Conservation (phyloP, 2,329 filamentous ascomycete genomes). For the Hirsutella thompsonii region DNA sequence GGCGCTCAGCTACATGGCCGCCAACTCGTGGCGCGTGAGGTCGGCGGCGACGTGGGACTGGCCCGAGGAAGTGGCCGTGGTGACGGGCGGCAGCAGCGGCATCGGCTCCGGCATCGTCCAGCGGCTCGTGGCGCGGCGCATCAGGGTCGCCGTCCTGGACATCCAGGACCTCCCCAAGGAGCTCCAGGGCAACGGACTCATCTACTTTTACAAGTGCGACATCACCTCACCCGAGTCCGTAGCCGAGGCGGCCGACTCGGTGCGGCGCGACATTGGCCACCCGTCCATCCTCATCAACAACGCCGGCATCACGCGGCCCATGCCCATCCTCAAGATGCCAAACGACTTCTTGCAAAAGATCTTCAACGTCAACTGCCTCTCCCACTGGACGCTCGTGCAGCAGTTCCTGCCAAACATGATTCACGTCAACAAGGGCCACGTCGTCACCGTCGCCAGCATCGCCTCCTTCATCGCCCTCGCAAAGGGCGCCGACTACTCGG, state of each 20-base stretch:
- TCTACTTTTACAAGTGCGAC: conserved; percentile 24
- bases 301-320: conserved; percentile 47
- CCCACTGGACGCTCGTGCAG: conserved; percentile 50
- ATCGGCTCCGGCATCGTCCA: conserved; percentile 24
- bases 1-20: conserved; percentile 13
- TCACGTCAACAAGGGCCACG: conserved; percentile 51
- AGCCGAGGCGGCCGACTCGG: conserved; percentile 22
- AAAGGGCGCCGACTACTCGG: conserved; percentile 51
- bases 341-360: conserved; percentile 46
- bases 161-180: conserved; percentile 24
- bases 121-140: conserved; percentile 22
- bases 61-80: conserved; percentile 26
- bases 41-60: conserved; percentile 17
- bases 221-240: conserved; percentile 30
- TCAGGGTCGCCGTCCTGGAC: conserved; percentile 59
- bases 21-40: conserved; percentile 15
- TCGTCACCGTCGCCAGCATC: conserved; percentile 57
- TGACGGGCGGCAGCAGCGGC: conserved; percentile 30
- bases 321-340: conserved; percentile 42
- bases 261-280: conserved; percentile 35
- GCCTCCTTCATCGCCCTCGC: conserved; percentile 48
- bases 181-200: conserved; percentile 7
- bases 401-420: conserved; percentile 57
- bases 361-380: conserved; percentile 55
- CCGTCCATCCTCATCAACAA: conserved; percentile 63